Evolutionary conservation across 2,329 filamentous ascomycete genomes (phyloP), one percentile per base, ranked within the genome.

Genomic region (Ampelomyces quisqualis): DNA sequence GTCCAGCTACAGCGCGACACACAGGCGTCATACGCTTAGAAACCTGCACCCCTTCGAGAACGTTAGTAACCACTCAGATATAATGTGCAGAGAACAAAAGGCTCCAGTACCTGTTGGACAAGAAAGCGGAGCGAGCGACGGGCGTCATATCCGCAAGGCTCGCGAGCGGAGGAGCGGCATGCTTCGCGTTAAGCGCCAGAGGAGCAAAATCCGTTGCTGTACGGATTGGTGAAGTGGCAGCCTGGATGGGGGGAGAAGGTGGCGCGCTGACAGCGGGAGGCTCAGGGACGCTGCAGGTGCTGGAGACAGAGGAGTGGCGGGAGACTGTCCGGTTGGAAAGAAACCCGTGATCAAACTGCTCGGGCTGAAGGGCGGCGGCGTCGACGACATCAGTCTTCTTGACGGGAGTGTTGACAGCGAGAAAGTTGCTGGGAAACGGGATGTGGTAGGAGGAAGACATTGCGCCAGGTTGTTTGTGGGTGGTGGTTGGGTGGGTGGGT

Each of bases 371-470:
- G 47, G 57, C 34, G 49, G 53, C 34, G 30, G 41, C 19, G 23
- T 19, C 22, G 26, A 30, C 15, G 27, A 30, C 26, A 22, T 27
- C 21, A 10, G 49, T 27, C 45, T 58, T 53, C 40, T 63, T 59
- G 51, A 50, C n/a, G 40, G 57, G 58, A 40, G 59, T 57, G 55
- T 67, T 67, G 57, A 67, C 57, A 38, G 62, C 52, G 53, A 67
- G 60, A 51, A 64, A 67, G 55, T 43, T 54, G 34, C 45, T 49
- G 19, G 64, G 64, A 57, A 67, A 66, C 38, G 64, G 62, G 45
- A 67, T 67, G 62, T 67, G 62, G 62, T 56, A 62, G 53, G 51
- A 55, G 53, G 57, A 55, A 60, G 62, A 60, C 62, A 66, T 67
- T 56, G 57, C 56, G 57, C 50, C 56, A 55, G 55, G 42, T 28